Evolutionary conservation across 257 asterid species (phyloP).

Genomic region (Solanum pennellii): DNA sequence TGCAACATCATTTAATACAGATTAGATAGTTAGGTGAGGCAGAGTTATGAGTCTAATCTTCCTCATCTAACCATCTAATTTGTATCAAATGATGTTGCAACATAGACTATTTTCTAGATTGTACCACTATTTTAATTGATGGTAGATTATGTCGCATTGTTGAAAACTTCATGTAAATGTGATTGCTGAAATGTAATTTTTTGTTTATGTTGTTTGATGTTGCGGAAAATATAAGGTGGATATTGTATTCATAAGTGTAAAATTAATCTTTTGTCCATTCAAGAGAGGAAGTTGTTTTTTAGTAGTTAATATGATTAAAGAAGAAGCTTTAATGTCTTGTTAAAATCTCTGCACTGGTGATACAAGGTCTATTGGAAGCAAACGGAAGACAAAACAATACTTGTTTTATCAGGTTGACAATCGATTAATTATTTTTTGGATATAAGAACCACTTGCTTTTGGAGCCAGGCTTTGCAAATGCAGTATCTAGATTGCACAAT

Average conservation of each 20-base stretch:
- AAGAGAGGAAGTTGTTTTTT: not conserved
- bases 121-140: conserved; percentile 13
- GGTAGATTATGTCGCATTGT: not conserved
- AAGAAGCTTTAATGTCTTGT: not conserved
- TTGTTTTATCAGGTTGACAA: conserved; percentile 75
- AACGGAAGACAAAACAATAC: conserved; percentile 54
- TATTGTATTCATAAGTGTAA: no score
- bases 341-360: conserved; percentile 46
- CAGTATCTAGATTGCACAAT: conserved; percentile 52
- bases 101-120: conserved; percentile 35
- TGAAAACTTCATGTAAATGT: not conserved
- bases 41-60: no score
- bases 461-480: conserved; percentile 64
- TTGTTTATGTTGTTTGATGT: not conserved
- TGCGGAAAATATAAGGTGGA: not conserved
- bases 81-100: conserved; percentile 19
- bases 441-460: conserved; percentile 38
- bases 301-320: not conserved
- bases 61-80: no score
- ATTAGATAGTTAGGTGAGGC: no score
- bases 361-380: conserved; percentile 64
- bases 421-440: conserved; percentile 80
- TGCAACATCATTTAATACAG: conserved; percentile 16
- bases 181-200: not conserved
- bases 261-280: not conserved